Evolutionary conservation across 768 basidiomycete species (phyloP).

Genomic region (Tylopilus plumbeoviolaceoides): DNA sequence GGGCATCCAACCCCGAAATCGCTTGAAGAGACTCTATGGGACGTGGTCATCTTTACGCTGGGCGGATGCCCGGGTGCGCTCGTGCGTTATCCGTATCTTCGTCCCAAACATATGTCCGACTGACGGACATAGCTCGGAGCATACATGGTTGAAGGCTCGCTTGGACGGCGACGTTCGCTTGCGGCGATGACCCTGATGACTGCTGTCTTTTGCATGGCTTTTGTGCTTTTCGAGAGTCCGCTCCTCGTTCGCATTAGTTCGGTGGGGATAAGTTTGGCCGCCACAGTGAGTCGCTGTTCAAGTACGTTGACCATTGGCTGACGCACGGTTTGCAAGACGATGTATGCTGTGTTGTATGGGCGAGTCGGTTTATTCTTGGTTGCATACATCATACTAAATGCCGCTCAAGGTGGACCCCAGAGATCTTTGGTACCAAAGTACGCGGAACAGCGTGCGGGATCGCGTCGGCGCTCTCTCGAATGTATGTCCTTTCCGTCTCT

Average conservation of each 20-base stretch:
- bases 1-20: constrained; percentile 35
- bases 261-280: constrained; percentile 72
- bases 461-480: constrained; percentile 79
- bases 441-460: constrained; percentile 87
- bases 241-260: constrained; percentile 63
- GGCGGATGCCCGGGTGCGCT: constrained; percentile 84
- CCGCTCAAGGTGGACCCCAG: constrained; percentile 65
- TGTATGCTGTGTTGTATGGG: constrained; percentile 88
- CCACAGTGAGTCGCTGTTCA: constrained; percentile 39
- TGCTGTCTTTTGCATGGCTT: constrained; percentile 67
- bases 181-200: constrained; percentile 75
- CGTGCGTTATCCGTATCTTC: constrained; percentile 39
- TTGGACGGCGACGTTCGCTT: constrained; percentile 71
- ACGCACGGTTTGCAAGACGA: constrained; percentile 42
- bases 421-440: constrained; percentile 81
- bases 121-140: constrained; percentile 65
- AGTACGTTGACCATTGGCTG: neutral
- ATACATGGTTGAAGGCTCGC: constrained; percentile 63
- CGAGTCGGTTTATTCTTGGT: constrained; percentile 1
- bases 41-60: constrained; percentile 81
- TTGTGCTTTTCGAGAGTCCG: constrained; percentile 54
- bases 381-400: too few species aligned
- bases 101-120: neutral
- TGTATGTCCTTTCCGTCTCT: constrained; percentile 42
- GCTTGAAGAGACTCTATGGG: constrained; percentile 67